Conservation (phyloP, 495 filamentous ascomycete species). For the Lasiosphaeria ovina region DNA sequence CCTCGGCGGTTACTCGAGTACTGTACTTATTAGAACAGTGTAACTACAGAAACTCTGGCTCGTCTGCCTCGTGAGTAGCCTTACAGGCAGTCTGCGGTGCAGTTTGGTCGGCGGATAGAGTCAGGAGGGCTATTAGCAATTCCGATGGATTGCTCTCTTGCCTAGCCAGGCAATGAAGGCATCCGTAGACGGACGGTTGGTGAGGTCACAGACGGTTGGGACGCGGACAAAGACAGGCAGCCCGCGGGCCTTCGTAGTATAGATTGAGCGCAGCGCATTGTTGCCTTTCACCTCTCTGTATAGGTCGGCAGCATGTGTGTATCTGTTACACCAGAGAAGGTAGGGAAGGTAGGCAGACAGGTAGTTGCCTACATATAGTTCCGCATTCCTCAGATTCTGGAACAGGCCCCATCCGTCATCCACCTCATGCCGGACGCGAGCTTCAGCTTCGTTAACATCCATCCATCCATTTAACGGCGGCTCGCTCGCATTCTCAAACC, state of each 20-base stretch:
- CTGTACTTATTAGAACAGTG: background rate
- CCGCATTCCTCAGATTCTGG: too few relatives aligned
- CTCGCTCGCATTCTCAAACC: too few relatives aligned
- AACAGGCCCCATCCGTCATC: too few relatives aligned
- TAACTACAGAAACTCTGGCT: background rate
- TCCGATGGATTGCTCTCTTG: background rate
- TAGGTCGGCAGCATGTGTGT: too few relatives aligned
- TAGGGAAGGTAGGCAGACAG: too few relatives aligned
- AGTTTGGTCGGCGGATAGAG: constrained; percentile 8
- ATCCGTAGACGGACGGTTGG: background rate
- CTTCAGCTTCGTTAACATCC: too few relatives aligned
- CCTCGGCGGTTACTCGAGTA: background rate
- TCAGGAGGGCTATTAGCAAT: constrained; percentile 1
- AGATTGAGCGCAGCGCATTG: constrained; percentile 9
- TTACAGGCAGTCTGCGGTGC: background rate
- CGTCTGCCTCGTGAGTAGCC: background rate
- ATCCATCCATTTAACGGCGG: background rate
- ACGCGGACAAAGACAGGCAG: background rate
- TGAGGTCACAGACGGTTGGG: background rate
- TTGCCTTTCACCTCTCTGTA: constrained; percentile 1
- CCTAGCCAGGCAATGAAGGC: background rate
- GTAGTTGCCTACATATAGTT: too few relatives aligned
- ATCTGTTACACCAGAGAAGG: too few relatives aligned
- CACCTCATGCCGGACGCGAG: too few relatives aligned
- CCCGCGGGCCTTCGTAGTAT: constrained; percentile 2